Conservation (phyloP, 305 asterid genomes). For the Fraxinus greggii region DNA sequence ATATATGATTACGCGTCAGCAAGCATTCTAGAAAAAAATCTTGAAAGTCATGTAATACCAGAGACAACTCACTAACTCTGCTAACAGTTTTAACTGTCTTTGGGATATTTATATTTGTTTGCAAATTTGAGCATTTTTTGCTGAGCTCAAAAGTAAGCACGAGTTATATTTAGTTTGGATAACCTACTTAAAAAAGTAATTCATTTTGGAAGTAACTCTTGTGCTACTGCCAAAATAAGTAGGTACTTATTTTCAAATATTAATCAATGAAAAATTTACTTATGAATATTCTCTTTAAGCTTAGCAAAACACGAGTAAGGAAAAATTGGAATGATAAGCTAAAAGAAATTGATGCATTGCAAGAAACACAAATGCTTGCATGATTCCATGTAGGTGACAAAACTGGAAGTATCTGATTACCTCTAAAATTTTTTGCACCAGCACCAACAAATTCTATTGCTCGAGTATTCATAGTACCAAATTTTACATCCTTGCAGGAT, state of each 20-base stretch:
- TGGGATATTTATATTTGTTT: neutral
- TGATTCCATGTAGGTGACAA: neutral
- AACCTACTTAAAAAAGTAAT: neutral
- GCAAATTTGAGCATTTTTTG: neutral
- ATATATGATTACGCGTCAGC: constrained; percentile 22
- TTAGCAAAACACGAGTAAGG: neutral
- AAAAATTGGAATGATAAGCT: neutral
- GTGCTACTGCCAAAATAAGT: neutral
- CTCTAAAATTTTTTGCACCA: constrained; percentile 83
- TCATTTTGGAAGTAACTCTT: neutral
- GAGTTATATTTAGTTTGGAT: neutral
- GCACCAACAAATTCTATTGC: constrained; percentile 95
- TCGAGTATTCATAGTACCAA: constrained; percentile 93
- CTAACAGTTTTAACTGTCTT: neutral
- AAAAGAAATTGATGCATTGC: neutral
- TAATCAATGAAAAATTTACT: neutral
- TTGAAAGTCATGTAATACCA: neutral
- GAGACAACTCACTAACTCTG: neutral
- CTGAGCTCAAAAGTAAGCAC: neutral
- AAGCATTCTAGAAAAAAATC: neutral
- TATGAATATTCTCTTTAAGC: neutral
- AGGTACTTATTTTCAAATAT: neutral
- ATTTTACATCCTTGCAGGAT: constrained; percentile 96
- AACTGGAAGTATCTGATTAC: constrained; percentile 30
- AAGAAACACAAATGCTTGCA: neutral